Percentiles rank a stretch among this genome's conserved stretches.
These are phyloP conservation scores for Butyriboletus loyo DNA, from an alignment of 768 basidiomycete species.

Conservation along the genomic window DNA sequence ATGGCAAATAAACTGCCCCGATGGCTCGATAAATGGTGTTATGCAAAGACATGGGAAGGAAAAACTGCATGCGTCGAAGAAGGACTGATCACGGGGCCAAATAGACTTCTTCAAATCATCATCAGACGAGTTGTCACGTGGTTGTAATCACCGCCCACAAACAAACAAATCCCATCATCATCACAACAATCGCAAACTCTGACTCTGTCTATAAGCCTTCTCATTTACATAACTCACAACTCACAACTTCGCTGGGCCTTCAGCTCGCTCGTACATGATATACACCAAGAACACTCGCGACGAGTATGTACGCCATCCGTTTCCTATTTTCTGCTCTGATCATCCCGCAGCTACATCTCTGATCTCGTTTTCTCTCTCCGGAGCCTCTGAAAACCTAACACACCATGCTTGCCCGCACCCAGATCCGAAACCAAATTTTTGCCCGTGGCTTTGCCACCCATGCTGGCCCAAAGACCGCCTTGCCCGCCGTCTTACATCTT, in stretches of 20 bases:
- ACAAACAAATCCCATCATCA: no score
- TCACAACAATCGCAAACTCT: slow-evolving; percentile 23
- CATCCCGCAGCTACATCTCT: slow-evolving; percentile 68
- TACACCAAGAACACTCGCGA: slow-evolving; percentile 86
- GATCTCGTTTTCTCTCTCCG: slow-evolving; percentile 85
- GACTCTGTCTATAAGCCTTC: slow-evolving; percentile 9
- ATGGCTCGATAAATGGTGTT: no score
- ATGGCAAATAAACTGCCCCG: no score
- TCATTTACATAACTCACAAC: background rate
- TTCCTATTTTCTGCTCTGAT: slow-evolving; percentile 19
- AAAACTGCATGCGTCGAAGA: no score
- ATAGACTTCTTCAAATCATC: no score
- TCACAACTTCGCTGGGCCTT: slow-evolving; percentile 11
- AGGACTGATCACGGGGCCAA: no score
- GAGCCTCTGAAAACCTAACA: slow-evolving; percentile 26
- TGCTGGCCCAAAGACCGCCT: slow-evolving; percentile 41
- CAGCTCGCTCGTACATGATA: slow-evolving; percentile 59
- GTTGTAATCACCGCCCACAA: background rate
- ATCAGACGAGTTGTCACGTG: background rate
- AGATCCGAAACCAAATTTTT: slow-evolving; percentile 48
- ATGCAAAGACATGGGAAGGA: no score
- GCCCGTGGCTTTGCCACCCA: slow-evolving; percentile 68
- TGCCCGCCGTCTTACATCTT: slow-evolving; percentile 86
- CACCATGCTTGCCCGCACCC: slow-evolving; percentile 57
- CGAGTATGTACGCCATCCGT: slow-evolving; percentile 55